phyloP scores from a whole-genome alignment of 2,329 filamentous ascomycete species.

The Aaosphaeria pasadenensis region DNA sequence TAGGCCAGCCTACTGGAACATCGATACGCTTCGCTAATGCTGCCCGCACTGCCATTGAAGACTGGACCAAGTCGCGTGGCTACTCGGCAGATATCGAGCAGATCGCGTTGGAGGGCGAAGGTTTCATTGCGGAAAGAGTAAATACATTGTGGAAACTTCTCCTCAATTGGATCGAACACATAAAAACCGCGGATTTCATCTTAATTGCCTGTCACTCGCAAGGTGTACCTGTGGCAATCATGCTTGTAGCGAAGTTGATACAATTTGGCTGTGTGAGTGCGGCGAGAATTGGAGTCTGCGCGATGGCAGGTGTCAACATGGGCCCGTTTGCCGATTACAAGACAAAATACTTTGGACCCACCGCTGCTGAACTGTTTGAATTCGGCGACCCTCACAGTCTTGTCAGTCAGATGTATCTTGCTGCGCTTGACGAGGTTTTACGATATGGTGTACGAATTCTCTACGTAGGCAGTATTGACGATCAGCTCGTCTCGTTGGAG shows the following conservation, averaged over 20 bases:
- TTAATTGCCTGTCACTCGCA: constrained; percentile 93
- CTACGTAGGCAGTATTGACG: constrained; percentile 92
- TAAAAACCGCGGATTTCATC: constrained; percentile 83
- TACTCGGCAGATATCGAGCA: constrained; percentile 84
- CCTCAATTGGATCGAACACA: constrained; percentile 90
- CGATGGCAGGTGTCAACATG: constrained; percentile 85
- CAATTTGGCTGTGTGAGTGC: constrained; percentile 79
- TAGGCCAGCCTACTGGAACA: constrained; percentile 93
- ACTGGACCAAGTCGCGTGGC: constrained; percentile 70
- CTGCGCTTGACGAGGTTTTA: constrained; percentile 70
- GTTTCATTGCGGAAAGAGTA: constrained; percentile 83
- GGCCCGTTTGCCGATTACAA: constrained; percentile 93
- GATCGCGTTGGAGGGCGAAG: constrained; percentile 91
- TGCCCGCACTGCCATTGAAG: constrained; percentile 76
- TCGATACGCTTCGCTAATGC: constrained; percentile 90
- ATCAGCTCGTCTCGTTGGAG: constrained; percentile 92
- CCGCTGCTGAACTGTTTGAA: constrained; percentile 91
- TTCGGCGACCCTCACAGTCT: constrained; percentile 80
- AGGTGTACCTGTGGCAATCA: constrained; percentile 88
- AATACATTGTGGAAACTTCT: constrained; percentile 92
- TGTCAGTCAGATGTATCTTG: constrained; percentile 78
- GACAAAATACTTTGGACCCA: constrained; percentile 82
- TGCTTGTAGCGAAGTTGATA: constrained; percentile 89
- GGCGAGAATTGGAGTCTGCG: constrained; percentile 80
- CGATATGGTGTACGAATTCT: constrained; percentile 78